Conservation (phyloP, 2,329 filamentous ascomycete genomes). For the Fusarium duplospermum region DNA sequence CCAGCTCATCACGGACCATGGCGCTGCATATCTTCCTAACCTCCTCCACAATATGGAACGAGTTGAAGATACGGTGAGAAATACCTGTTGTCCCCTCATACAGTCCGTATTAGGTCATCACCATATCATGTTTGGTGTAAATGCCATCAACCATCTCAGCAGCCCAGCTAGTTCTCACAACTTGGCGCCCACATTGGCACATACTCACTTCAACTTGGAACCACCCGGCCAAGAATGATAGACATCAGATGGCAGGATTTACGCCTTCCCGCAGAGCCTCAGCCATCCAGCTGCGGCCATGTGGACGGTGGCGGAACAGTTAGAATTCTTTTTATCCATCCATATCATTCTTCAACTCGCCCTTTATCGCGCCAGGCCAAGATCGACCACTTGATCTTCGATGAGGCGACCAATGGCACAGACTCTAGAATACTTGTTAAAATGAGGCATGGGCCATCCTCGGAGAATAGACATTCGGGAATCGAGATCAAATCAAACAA, state of each 20-base stretch:
- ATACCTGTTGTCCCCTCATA: not conserved
- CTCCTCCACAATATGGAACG: not conserved
- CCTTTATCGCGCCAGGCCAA: not conserved
- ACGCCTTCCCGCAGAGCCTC: conserved; percentile 38
- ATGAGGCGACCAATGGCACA: not conserved
- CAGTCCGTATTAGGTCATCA: not conserved
- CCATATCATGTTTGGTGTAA: not conserved
- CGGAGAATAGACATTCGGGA: not conserved
- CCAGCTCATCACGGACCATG: conserved; percentile 28
- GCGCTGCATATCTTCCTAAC: not conserved
- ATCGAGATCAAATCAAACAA: conserved; percentile 13
- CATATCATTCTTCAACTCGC: not conserved
- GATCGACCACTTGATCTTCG: not conserved
- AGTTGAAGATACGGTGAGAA: not conserved
- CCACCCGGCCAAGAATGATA: conserved; percentile 21
- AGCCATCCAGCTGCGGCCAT: conserved; percentile 33
- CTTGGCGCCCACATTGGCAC: conserved; percentile 24
- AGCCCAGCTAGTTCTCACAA: not conserved
- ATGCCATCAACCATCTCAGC: not conserved
- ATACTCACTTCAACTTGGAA: conserved; percentile 29
- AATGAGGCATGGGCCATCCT: not conserved
- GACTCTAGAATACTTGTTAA: not conserved
- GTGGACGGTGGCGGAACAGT: conserved; percentile 29
- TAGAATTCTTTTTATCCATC: not conserved
- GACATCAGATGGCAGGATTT: conserved; percentile 8